Evolutionary conservation across 306 rosid species (phyloP).

Genomic region (Quercus glauca): DNA sequence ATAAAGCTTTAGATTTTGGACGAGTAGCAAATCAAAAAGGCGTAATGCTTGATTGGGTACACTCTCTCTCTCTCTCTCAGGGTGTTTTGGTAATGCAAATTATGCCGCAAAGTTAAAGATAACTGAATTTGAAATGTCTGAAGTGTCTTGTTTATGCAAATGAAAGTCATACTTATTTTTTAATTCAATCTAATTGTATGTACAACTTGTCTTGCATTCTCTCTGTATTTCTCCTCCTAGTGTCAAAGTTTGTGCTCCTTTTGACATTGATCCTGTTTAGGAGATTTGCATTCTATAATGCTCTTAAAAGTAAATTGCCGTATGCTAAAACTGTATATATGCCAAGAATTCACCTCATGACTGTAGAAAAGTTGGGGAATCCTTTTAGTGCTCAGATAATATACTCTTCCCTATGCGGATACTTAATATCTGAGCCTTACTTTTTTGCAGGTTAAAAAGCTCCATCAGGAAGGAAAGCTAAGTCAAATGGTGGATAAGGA

Average conservation of each 20-base stretch:
- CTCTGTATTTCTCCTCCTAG: not conserved
- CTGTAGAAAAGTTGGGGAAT: not conserved
- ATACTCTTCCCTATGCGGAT: not conserved
- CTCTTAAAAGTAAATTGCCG: not conserved
- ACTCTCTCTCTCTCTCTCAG: slow-evolving; percentile 7
- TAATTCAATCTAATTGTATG: not conserved
- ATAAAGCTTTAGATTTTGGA: slow-evolving; percentile 93
- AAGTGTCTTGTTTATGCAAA: not conserved
- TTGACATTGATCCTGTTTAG: not conserved
- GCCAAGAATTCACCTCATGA: not conserved
- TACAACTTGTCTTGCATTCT: not conserved
- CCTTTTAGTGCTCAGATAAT: not conserved
- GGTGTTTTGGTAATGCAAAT: not conserved
- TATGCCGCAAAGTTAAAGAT: not conserved
- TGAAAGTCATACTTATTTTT: not conserved
- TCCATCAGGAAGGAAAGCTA: slow-evolving; percentile 80
- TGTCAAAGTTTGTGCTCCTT: not conserved
- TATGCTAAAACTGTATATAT: not conserved
- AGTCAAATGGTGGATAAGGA: slow-evolving; percentile 87
- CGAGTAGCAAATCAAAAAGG: slow-evolving; percentile 93
- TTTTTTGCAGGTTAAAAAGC: slow-evolving; percentile 77
- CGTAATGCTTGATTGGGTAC: slow-evolving; percentile 97
- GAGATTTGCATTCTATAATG: not conserved
- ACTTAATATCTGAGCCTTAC: slow-evolving; percentile 6
- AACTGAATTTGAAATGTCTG: not conserved